Evolutionary conservation across 2,329 filamentous ascomycete genomes (phyloP).

Genomic region (Paracoccidioides lutzii): DNA sequence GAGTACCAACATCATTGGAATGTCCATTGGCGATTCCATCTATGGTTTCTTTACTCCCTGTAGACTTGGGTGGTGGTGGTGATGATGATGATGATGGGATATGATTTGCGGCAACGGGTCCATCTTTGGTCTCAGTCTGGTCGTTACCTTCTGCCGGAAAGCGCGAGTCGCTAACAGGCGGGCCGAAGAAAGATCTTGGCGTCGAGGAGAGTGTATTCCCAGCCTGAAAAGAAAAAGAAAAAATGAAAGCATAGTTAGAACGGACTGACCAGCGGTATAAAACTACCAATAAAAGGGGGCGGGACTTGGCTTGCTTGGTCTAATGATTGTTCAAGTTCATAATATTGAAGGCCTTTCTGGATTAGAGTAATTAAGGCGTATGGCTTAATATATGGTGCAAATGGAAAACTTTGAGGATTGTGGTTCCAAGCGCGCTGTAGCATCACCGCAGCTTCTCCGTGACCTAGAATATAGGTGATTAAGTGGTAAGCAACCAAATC

Average conservation of each 20-base stretch:
- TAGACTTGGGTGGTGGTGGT: conserved; percentile 16
- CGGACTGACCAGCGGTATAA: conserved; percentile 1
- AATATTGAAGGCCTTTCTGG: conserved; percentile 48
- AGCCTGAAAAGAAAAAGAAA: conserved; percentile 18
- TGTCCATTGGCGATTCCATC: conserved; percentile 29
- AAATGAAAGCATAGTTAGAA: conserved; percentile 5
- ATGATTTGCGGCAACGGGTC: conserved; percentile 18
- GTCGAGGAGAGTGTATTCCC: conserved; percentile 24
- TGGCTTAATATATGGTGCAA: conserved; percentile 46
- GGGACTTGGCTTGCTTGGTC: conserved; percentile 31
- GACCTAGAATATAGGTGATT: conserved; percentile 27
- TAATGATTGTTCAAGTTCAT: conserved; percentile 38
- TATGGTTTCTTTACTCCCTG: conserved; percentile 21
- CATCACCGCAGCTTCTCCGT: conserved; percentile 46
- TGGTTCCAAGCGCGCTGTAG: conserved; percentile 51
- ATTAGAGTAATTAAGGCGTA: conserved; percentile 49
- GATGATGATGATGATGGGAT: conserved; percentile 18
- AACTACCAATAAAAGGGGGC: conserved; percentile 1
- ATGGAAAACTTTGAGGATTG: conserved; percentile 48
- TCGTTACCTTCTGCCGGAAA: conserved; percentile 15
- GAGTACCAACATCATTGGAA: conserved; percentile 17
- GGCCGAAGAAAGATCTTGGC: conserved; percentile 36
- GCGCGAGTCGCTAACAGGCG: conserved; percentile 25
- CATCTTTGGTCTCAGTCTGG: conserved; percentile 9
- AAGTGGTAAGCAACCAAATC: conserved; percentile 2